These are phyloP conservation scores for Dioszegia hungarica DNA, from an alignment of 768 basidiomycete genomes.

Conservation along the genomic window DNA sequence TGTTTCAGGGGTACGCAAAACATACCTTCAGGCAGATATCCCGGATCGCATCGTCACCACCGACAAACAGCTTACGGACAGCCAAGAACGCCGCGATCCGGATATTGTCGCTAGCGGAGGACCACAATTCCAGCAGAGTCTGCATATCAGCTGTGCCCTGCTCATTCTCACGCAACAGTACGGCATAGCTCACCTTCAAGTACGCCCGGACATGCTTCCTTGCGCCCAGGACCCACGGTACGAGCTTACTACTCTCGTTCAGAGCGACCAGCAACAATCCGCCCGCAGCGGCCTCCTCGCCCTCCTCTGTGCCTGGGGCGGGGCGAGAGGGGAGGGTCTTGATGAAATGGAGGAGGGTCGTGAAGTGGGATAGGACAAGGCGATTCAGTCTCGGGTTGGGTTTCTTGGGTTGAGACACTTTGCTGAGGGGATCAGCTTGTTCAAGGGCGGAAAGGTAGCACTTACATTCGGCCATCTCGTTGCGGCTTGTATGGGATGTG, in stretches of 20 bases:
- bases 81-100: conserved; percentile 82
- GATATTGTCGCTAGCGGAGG: conserved; percentile 68
- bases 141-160: conserved; percentile 48
- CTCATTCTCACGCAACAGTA: not conserved
- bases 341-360: conserved; percentile 74
- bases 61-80: conserved; percentile 70
- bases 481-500: conserved; percentile 83
- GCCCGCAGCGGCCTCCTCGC: conserved; percentile 22
- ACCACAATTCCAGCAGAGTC: conserved; percentile 83
- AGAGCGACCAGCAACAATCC: conserved; percentile 59
- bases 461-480: conserved; percentile 79
- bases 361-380: conserved; percentile 80
- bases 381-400: conserved; percentile 83
- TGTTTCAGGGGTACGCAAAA: not conserved
- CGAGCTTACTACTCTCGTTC: conserved; percentile 76
- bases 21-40: conserved; percentile 81
- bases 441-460: conserved; percentile 11
- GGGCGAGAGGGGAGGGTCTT: conserved; percentile 64
- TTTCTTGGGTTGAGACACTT: conserved; percentile 57
- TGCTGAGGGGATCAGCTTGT: not conserved
- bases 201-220: conserved; percentile 80
- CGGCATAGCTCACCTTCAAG: conserved; percentile 61
- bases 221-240: conserved; percentile 80
- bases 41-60: conserved; percentile 70
- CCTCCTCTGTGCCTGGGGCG: conserved; percentile 31